Evolutionary conservation across 2,329 filamentous ascomycete genomes (phyloP), one percentile per base, ranked within the genome.

Genomic region (Plenodomus tracheiphilus): DNA sequence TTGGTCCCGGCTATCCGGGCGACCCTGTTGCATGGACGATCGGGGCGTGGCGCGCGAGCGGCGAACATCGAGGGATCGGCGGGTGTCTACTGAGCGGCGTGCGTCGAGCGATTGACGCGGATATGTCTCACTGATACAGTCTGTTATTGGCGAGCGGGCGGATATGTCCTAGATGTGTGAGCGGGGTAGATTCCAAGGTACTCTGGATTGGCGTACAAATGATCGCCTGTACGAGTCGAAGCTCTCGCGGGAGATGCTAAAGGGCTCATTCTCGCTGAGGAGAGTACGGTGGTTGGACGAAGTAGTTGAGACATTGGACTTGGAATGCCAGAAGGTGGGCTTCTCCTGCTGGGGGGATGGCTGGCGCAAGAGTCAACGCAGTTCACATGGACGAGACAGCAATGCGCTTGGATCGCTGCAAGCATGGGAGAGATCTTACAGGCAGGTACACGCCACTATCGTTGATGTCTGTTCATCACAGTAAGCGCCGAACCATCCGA

Each of bases 141-240:
- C 84, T 53, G 80, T 71, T 46, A 97, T 76, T 8, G 91, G 93
- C 34, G 91, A 94, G 55, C 86, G 86, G 34, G 92, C 93, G 41
- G 88, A 92, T 52, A 97, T 95, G 69, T 97, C 92, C 92, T 96
- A 15, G 56, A 84, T 13, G 17, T 30, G 54, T 70, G 43, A 70
- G 59, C 46, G 49, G 57, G 51, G 49, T 37, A 30, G 39, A 34
- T 30, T 7, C 19, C 21, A 16, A 8, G 20, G 28, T 35, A 47
- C 34, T 41, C 41, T 32, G n/a, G 13, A 79, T 4, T 37, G 35
- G 13, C 87, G 62, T 82, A 96, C 93, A 77, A 97, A 97, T 56
- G 92, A 97, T 65, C 94, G 85, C 56, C 94, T 83, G 75, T 97
- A 97, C 2, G 92, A 96, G 71, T 97, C 94, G 68, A 97, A 97